Conservation (phyloP, 768 basidiomycete genomes). For the Boletus insuetus region DNA sequence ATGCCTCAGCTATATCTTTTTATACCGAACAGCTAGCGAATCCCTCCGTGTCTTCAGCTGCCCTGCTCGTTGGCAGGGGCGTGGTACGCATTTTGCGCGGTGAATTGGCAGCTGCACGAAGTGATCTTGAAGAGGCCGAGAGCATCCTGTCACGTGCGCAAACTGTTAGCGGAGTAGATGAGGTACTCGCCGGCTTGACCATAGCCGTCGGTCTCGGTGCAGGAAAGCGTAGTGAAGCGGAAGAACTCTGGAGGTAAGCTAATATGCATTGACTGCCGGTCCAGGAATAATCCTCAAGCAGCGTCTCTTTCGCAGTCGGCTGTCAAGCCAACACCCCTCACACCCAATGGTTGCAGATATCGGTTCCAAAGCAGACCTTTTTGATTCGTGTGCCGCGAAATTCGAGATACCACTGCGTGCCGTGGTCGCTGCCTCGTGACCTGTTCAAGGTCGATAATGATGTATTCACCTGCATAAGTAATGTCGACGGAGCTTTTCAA, state of each 20-base stretch:
- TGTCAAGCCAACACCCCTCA: slow-evolving; percentile 51
- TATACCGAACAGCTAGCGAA: slow-evolving; percentile 84
- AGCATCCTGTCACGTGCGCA: slow-evolving; percentile 43
- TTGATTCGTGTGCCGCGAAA: slow-evolving; percentile 60
- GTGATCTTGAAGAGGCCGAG: slow-evolving; percentile 71
- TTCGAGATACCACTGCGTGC: slow-evolving; percentile 59
- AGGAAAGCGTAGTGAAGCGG: slow-evolving; percentile 57
- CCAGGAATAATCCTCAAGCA: slow-evolving; percentile 2
- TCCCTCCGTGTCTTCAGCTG: slow-evolving; percentile 70
- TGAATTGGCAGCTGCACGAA: slow-evolving; percentile 72
- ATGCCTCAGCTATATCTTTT: slow-evolving; percentile 50
- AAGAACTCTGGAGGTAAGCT: slow-evolving; percentile 68
- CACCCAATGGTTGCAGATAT: slow-evolving; percentile 72
- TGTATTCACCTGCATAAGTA: background rate
- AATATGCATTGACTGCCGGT: background rate
- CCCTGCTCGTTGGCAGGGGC: slow-evolving; percentile 75
- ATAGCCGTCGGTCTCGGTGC: slow-evolving; percentile 62
- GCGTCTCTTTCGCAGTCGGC: slow-evolving; percentile 30
- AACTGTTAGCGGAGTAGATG: slow-evolving; percentile 44
- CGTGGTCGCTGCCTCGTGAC: slow-evolving; percentile 17
- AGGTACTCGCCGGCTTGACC: slow-evolving; percentile 64
- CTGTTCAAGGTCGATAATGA: background rate
- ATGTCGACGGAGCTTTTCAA: background rate
- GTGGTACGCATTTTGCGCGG: slow-evolving; percentile 76
- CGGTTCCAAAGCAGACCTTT: slow-evolving; percentile 55